Percentiles rank a stretch among this genome's conserved stretches.
phyloP scores from a whole-genome alignment of 768 basidiomycete species.

The Melanogaster broomeanus region DNA sequence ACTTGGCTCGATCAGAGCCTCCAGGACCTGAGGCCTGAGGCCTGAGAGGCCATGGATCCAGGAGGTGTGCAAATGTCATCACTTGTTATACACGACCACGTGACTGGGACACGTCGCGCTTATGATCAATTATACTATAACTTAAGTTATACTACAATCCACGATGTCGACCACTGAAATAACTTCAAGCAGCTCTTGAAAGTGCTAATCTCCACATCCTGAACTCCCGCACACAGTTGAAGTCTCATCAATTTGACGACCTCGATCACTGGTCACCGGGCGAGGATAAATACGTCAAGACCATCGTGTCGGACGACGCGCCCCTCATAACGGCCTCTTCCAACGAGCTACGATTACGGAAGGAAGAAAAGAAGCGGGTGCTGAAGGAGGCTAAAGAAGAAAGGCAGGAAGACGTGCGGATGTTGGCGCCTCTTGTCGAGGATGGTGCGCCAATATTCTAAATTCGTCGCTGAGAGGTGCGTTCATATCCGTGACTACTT shows the following conservation, averaged over 20 bases:
- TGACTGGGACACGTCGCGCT: too few relatives aligned
- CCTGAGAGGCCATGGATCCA: too few relatives aligned
- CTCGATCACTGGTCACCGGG: conserved; percentile 26
- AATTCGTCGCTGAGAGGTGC: background rate
- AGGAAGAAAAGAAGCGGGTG: conserved; percentile 69
- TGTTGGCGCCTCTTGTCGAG: conserved; percentile 68
- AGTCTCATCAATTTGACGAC: conserved; percentile 28
- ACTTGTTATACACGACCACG: too few relatives aligned
- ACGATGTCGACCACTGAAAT: conserved; percentile 22
- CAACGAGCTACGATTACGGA: conserved; percentile 61
- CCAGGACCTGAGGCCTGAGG: too few relatives aligned
- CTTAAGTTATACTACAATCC: too few relatives aligned
- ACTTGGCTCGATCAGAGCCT: too few relatives aligned
- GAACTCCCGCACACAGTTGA: conserved; percentile 20
- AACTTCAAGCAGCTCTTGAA: conserved; percentile 30
- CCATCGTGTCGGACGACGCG: conserved; percentile 85
- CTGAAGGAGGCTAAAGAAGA: conserved; percentile 69
- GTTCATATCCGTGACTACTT: background rate
- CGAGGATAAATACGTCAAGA: conserved; percentile 76
- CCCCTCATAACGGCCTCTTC: conserved; percentile 79
- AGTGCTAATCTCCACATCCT: conserved; percentile 24
- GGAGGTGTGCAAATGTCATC: too few relatives aligned
- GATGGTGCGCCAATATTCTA: conserved; percentile 44
- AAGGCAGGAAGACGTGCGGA: conserved; percentile 60
- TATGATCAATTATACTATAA: too few relatives aligned